Conservation (phyloP, 305 asterid species). For the Fraxinus floribunda region DNA sequence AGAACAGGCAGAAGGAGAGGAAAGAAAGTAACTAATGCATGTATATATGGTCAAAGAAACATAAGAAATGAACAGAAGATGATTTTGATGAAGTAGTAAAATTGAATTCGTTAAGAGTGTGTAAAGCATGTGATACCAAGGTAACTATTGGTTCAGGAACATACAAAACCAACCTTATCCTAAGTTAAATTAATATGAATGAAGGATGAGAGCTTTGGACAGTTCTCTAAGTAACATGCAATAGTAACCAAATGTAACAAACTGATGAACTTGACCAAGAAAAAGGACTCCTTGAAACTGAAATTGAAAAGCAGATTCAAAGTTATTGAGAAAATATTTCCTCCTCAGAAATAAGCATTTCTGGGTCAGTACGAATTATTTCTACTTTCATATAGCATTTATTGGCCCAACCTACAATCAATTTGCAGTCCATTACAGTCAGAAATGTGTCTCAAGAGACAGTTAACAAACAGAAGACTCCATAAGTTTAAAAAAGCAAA, state of each 20-base stretch:
- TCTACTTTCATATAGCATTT: background rate
- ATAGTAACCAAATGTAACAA: background rate
- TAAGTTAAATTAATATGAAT: background rate
- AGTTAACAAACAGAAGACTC: slow-evolving; percentile 6
- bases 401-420: background rate
- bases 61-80: background rate
- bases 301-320: background rate
- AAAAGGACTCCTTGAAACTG: background rate
- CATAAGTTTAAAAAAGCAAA: slow-evolving; percentile 6
- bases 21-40: slow-evolving; percentile 4
- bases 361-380: background rate
- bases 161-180: background rate
- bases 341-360: background rate
- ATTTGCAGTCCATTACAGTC: background rate
- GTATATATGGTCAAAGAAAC: background rate
- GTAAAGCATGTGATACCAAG: background rate
- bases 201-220: background rate
- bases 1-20: slow-evolving; percentile 15
- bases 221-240: slow-evolving; percentile 15
- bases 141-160: background rate
- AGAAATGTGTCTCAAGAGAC: background rate
- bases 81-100: background rate
- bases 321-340: background rate
- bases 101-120: background rate
- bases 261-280: background rate